Conservation (phyloP, 192 early-diverging fungal species). For the Pilaira anomala region DNA sequence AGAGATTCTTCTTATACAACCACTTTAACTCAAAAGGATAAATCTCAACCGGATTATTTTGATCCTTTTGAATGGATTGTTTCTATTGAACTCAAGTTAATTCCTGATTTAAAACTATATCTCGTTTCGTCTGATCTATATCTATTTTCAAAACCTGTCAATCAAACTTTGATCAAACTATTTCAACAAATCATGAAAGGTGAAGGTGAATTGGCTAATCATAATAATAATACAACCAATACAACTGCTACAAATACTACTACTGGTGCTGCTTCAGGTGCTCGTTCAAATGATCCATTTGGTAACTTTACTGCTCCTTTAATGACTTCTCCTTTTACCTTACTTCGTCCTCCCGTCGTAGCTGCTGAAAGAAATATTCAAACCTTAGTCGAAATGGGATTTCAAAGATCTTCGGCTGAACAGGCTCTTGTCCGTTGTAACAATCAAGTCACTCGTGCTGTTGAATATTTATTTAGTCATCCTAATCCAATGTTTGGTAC, state of each 20-base stretch:
- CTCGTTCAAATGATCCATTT: slow-evolving; percentile 8
- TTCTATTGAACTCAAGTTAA: slow-evolving; percentile 56
- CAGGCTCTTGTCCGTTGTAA: slow-evolving; percentile 70
- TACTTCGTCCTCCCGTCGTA: slow-evolving; percentile 40
- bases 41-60: slow-evolving; percentile 57
- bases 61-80: slow-evolving; percentile 69
- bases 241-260: slow-evolving; percentile 18
- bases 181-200: slow-evolving; percentile 69
- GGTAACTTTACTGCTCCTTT: slow-evolving; percentile 9
- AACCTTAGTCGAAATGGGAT: slow-evolving; percentile 87
- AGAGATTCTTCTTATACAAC: slow-evolving; percentile 70
- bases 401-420: slow-evolving; percentile 72
- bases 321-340: slow-evolving; percentile 26
- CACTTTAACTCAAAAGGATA: slow-evolving; percentile 54
- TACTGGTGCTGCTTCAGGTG: slow-evolving; percentile 25
- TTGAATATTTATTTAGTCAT: slow-evolving; percentile 81
- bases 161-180: slow-evolving; percentile 59
- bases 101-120: slow-evolving; percentile 55
- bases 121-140: slow-evolving; percentile 63
- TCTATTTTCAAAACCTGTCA: slow-evolving; percentile 47
- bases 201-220: slow-evolving; percentile 71
- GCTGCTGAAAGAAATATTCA: slow-evolving; percentile 63
- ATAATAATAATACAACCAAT: too few species aligned
- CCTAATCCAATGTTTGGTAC: slow-evolving; percentile 36
- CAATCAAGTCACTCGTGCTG: slow-evolving; percentile 78